These are phyloP conservation scores for Pachyrhizus erosus DNA, from an alignment of 306 rosid genomes.

Conservation along the genomic window DNA sequence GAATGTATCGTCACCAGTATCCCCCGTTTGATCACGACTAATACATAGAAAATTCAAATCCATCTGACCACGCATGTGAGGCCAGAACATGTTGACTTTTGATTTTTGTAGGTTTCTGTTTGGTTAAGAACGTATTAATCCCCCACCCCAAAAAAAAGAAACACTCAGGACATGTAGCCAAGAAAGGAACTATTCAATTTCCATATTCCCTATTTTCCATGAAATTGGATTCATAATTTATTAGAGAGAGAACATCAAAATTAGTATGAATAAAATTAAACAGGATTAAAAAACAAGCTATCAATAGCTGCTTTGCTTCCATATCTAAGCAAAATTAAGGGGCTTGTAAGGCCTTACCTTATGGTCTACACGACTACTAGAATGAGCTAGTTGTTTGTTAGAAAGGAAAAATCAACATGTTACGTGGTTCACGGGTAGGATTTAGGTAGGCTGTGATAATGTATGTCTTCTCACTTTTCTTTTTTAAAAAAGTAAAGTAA, in stretches of 20 bases:
- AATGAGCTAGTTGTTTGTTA: slow-evolving; percentile 9
- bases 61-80: slow-evolving; percentile 54
- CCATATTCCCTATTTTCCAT: slow-evolving; percentile 13
- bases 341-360: background rate
- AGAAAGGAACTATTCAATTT: background rate
- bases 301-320: background rate
- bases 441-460: background rate
- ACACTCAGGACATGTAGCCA: slow-evolving; percentile 18
- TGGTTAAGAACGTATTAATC: slow-evolving; percentile 13
- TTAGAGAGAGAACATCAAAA: slow-evolving; percentile 20
- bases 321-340: background rate
- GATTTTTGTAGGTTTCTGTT: slow-evolving; percentile 45
- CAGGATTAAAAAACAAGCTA: background rate
- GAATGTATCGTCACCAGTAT: background rate
- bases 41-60: slow-evolving; percentile 31
- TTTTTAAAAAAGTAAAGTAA: too few relatives aligned
- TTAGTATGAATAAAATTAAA: background rate
- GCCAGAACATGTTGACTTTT: slow-evolving; percentile 53
- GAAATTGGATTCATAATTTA: slow-evolving; percentile 30
- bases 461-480: background rate
- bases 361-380: background rate
- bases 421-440: background rate
- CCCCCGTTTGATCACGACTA: slow-evolving; percentile 37
- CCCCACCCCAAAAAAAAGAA: background rate
- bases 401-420: slow-evolving; percentile 25